Evolutionary conservation across 306 rosid genomes (phyloP), one percentile per base, ranked within the genome.

Genomic region (Arachis hypogaea): DNA sequence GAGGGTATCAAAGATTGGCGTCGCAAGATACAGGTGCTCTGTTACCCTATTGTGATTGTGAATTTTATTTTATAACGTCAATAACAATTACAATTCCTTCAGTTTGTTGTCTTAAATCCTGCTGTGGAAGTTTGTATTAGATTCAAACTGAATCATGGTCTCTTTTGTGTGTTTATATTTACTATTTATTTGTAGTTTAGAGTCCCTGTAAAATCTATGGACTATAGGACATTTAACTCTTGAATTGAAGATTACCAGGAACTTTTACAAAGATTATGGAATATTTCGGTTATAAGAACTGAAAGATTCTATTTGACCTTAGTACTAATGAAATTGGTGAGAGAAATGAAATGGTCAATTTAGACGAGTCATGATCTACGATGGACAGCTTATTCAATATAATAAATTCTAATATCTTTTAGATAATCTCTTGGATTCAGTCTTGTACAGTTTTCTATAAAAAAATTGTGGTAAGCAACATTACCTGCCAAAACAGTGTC

Each of bases 1-100:
- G 98, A 94, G 78, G 97, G 84, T 38, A 59, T 91, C 2, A 97
- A 91, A 81, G 98, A 94, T 80, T 88, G 79, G 94, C 88, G 85
- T 49, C 78, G 98, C 71, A 89, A 91, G 62, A 84, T 84, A 71
- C 98, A 93, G 98, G 98, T 93, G 77, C 68, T 36, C 1, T 65
- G 49, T 69, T 51, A 1, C n/a, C 18, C 63, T 80, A 30, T 72
- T 77, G 49, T 8, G 58, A 8, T 54, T 52, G 69, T 60, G 6
- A 14, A 76, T 78, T 65, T 69, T 40, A 36, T 72, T 50, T 38
- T 18, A 18, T 18, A 18, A 18, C 18, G 18, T 47, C 11, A 7
- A 6, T 46, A 11, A 12, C 56, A 3, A 69, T 62, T 46, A 43
- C 29, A 12, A 69, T 69, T 43, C 44, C 68, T 11, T 66, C 7